These are phyloP conservation scores for Knufia petricola DNA, from an alignment of 2,329 filamentous ascomycete species.

Conservation along the genomic window DNA sequence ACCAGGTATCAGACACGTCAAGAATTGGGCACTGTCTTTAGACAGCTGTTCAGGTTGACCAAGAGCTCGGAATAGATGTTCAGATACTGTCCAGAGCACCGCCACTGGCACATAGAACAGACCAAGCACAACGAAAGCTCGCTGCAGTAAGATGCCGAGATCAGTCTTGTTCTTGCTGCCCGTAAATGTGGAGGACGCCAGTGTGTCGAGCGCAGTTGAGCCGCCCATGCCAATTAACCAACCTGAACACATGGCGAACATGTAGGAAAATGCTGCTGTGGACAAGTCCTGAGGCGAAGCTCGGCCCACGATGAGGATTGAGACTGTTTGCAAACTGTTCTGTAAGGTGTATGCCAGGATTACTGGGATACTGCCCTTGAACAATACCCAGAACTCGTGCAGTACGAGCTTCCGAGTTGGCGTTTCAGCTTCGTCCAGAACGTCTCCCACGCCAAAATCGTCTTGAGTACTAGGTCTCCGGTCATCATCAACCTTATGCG, in stretches of 20 bases:
- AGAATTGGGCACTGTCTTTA: slow-evolving; percentile 60
- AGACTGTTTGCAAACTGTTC: slow-evolving; percentile 74
- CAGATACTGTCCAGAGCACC: slow-evolving; percentile 64
- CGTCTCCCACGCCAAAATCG: slow-evolving; percentile 19
- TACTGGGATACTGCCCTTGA: slow-evolving; percentile 63
- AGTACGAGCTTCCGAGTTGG: slow-evolving; percentile 33
- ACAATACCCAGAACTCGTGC: slow-evolving; percentile 56
- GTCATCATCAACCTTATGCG: slow-evolving; percentile 23
- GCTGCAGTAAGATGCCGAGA: slow-evolving; percentile 67
- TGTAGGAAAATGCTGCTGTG: slow-evolving; percentile 77
- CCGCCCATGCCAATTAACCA: slow-evolving; percentile 82
- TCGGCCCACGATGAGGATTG: slow-evolving; percentile 70
- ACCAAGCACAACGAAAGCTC: slow-evolving; percentile 62
- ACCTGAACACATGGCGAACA: slow-evolving; percentile 84
- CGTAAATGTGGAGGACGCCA: slow-evolving; percentile 75
- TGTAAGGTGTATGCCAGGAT: slow-evolving; percentile 79
- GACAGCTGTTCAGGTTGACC: slow-evolving; percentile 74
- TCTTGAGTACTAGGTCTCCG: slow-evolving; percentile 11
- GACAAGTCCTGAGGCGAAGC: slow-evolving; percentile 71
- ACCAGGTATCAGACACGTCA: slow-evolving; percentile 66
- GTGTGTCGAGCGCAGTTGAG: slow-evolving; percentile 75
- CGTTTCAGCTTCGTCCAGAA: slow-evolving; percentile 20
- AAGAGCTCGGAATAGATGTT: slow-evolving; percentile 61
- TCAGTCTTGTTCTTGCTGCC: slow-evolving; percentile 69
- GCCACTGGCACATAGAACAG: slow-evolving; percentile 64